These are phyloP conservation scores for Cucurbita maxima DNA, from an alignment of 306 rosid species.

Conservation along the genomic window DNA sequence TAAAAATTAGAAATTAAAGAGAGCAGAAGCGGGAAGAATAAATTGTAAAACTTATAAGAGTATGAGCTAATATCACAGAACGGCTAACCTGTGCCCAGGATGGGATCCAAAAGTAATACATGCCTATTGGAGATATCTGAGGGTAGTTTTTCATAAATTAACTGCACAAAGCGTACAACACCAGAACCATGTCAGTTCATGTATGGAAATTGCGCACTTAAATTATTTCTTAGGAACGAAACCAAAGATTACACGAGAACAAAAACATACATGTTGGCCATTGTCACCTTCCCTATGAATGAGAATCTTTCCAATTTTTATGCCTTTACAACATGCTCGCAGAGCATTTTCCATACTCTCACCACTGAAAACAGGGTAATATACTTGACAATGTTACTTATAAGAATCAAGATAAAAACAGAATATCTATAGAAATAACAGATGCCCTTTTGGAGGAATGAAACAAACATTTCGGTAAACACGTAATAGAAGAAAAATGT, in stretches of 20 bases:
- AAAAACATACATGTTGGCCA: constrained; percentile 78
- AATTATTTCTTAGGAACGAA: not conserved
- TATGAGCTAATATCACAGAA: not conserved
- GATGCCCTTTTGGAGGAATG: not conserved
- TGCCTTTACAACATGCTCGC: constrained; percentile 98
- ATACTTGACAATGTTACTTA: not conserved
- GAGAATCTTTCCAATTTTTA: constrained; percentile 97
- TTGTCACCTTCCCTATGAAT: constrained; percentile 99
- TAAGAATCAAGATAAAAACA: not conserved
- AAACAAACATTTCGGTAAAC: not conserved
- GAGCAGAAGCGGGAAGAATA: not conserved
- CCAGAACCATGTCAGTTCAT: constrained; percentile 2
- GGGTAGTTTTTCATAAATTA: constrained; percentile 86
- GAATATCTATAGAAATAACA: not conserved
- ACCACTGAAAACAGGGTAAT: constrained; percentile 40
- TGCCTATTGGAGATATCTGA: constrained; percentile 92
- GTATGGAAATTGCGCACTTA: not conserved
- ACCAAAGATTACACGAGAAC: not conserved
- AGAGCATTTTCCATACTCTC: constrained; percentile 99
- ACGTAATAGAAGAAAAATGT: not conserved
- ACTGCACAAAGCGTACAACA: constrained; percentile 33
- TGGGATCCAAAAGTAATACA: constrained; percentile 89
- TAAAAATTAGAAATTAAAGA: not conserved
- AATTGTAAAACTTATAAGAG: not conserved
- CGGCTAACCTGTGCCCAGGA: constrained; percentile 85